These are phyloP conservation scores for Polyplosphaeria fusca DNA, from an alignment of 495 filamentous ascomycete species.

Conservation along the genomic window DNA sequence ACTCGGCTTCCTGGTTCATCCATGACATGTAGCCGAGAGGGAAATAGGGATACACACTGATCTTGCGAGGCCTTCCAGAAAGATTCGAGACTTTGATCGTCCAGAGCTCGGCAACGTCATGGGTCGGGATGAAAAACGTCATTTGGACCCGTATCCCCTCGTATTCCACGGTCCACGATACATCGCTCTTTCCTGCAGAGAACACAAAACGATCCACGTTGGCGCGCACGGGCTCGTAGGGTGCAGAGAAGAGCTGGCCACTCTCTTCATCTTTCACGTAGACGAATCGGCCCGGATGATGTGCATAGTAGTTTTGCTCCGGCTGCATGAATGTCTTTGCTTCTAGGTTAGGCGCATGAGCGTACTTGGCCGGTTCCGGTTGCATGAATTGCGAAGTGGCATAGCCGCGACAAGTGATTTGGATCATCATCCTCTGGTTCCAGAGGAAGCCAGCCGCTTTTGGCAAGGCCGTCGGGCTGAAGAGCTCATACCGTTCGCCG, in stretches of 20 bases:
- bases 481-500: slow-evolving; percentile 55
- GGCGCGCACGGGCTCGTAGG: slow-evolving; percentile 54
- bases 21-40: slow-evolving; percentile 59
- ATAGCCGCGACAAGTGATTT: slow-evolving; percentile 55
- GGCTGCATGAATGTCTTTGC: slow-evolving; percentile 60
- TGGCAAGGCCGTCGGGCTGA: slow-evolving; percentile 54
- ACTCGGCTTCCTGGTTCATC: slow-evolving; percentile 59
- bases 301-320: slow-evolving; percentile 57
- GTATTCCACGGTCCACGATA: slow-evolving; percentile 52
- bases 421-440: slow-evolving; percentile 62
- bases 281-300: slow-evolving; percentile 58
- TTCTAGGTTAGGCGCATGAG: slow-evolving; percentile 55
- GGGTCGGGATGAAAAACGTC: slow-evolving; percentile 50
- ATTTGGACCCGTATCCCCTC: slow-evolving; percentile 52
- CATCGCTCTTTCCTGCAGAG: slow-evolving; percentile 54
- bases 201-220: slow-evolving; percentile 50
- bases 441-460: slow-evolving; percentile 57
- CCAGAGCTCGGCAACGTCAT: slow-evolving; percentile 57
- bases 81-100: slow-evolving; percentile 53
- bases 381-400: slow-evolving; percentile 60
- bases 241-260: slow-evolving; percentile 52
- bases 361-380: slow-evolving; percentile 57
- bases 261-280: slow-evolving; percentile 58
- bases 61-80: slow-evolving; percentile 43
- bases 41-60: slow-evolving; percentile 57